A percentile compares a stretch with the other conserved stretches of the same genome.
Conservation (phyloP, 306 rosid species). For the Rosa rugosa region DNA sequence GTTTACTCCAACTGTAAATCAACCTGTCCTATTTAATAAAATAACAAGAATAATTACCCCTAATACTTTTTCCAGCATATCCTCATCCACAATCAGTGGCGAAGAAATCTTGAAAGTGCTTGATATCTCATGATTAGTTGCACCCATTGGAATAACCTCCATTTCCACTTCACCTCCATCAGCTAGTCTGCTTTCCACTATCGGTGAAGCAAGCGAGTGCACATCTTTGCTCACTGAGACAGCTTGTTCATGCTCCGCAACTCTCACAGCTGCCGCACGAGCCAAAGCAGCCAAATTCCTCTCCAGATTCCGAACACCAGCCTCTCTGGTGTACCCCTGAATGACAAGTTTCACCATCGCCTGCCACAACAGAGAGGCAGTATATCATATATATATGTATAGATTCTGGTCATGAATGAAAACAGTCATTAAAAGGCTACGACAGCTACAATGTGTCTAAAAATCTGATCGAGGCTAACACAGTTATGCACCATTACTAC, state of each 20-base stretch:
- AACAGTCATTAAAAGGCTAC: neutral
- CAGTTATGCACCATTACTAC: neutral
- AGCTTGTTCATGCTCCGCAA: constrained; percentile 82
- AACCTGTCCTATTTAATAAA: neutral
- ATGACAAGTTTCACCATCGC: constrained; percentile 79
- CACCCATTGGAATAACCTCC: constrained; percentile 95
- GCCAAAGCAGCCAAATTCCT: constrained; percentile 91
- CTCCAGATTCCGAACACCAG: constrained; percentile 92
- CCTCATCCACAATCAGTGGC: constrained; percentile 81
- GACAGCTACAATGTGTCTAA: neutral
- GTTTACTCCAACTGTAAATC: neutral
- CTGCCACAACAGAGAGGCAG: constrained; percentile 44
- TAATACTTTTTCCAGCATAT: constrained; percentile 89
- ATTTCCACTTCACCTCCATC: constrained; percentile 91
- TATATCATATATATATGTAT: neutral
- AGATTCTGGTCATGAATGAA: neutral
- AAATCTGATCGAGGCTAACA: neutral
- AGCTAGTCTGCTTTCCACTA: constrained; percentile 82
- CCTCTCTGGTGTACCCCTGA: constrained; percentile 96
- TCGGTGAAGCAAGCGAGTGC: constrained; percentile 68
- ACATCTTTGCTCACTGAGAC: constrained; percentile 68
- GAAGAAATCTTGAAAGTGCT: constrained; percentile 63
- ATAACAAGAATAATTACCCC: constrained; percentile 63
- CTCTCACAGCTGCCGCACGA: constrained; percentile 96
- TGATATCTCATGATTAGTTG: constrained; percentile 68